Base-by-base conservation (phyloP, 805 yeast genomes). In the Maudiozyma pseudohumilis region DNA sequence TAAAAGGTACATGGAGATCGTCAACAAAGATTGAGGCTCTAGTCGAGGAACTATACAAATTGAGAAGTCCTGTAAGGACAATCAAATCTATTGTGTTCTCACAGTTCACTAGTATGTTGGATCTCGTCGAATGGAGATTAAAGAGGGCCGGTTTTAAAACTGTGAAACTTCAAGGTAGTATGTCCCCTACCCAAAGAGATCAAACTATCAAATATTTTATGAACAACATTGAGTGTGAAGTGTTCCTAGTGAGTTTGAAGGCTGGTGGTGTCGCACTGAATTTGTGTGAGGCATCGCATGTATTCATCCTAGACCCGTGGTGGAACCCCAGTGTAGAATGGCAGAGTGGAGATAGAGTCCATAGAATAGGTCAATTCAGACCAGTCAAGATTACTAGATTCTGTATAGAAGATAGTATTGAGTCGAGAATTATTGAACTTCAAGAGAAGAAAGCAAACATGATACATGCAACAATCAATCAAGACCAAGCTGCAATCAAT, bases 241-340 rank as follows among this genome's bases (percentile, higher is more conserved):
- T 92, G 7, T 92, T 92, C 55, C 62, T 92, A 45, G 98, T 92
- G 7, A 86, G 96, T 25, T 70, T 92, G 50, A 92, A 92, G 55
- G 99, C 99, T 0, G 99, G 99, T 48, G 99, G 99, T 63, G 98
- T 92, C 30, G 98, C 98, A 0, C 68, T 92, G 47, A 92, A 92
- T 56, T 68, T 92, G 46, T 89, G 96, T 53, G 99, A 94, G 53
- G 97, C 98, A 0, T 87, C 94, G 2, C 97, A 89, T 53, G 97
- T 92, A 33, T 92, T 92, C 49, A 70, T 92, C 32, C 68, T 92
- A 68, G 99, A 92, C 52, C 97, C 97, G 25, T 92, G 98, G 98
- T 92, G 98, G 97, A 94, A 92, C 56, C 97, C 97, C 1, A 82
- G 94, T 48, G 92, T 89, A 6, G 98, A 92, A 59, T 92, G 96